phyloP scores from a whole-genome alignment of 2,329 filamentous ascomycete species.

The Davidsoniella eucalypti region DNA sequence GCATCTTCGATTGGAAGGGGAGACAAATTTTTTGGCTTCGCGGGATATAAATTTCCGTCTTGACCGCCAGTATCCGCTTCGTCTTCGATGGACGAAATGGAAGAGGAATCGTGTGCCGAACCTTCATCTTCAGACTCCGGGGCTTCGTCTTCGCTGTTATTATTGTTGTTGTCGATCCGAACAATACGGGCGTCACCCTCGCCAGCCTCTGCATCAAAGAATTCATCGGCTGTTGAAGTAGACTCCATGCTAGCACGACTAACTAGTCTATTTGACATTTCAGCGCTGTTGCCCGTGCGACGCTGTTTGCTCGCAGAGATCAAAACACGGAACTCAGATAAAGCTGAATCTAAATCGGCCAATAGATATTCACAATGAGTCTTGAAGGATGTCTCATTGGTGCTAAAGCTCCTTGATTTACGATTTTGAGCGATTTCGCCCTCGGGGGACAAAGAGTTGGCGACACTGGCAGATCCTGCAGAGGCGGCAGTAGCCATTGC shows the following conservation, averaged over 20 bases:
- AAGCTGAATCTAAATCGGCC: conserved; percentile 66
- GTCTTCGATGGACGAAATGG: conserved; percentile 41
- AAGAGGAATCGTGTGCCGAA: conserved; percentile 37
- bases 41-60: conserved; percentile 54
- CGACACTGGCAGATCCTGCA: conserved; percentile 21
- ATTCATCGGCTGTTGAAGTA: conserved; percentile 62
- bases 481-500: conserved; percentile 21
- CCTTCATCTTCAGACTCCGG: conserved; percentile 37
- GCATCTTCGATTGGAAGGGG: conserved; percentile 57
- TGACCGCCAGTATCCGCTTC: conserved; percentile 42
- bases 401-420: conserved; percentile 23
- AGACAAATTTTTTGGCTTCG: conserved; percentile 55
- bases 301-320: conserved; percentile 66
- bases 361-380: conserved; percentile 69
- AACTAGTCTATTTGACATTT: conserved; percentile 19
- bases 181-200: conserved; percentile 49
- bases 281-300: conserved; percentile 37
- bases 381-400: conserved; percentile 54
- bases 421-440: conserved; percentile 19
- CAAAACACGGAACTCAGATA: conserved; percentile 64
- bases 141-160: conserved; percentile 48
- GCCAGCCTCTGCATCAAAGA: conserved; percentile 76
- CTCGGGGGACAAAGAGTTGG: conserved; percentile 19
- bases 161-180: conserved; percentile 44
- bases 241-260: conserved; percentile 60